Conservation (phyloP, 164 flowering plant species). For the Dillenia suffruticosa region DNA sequence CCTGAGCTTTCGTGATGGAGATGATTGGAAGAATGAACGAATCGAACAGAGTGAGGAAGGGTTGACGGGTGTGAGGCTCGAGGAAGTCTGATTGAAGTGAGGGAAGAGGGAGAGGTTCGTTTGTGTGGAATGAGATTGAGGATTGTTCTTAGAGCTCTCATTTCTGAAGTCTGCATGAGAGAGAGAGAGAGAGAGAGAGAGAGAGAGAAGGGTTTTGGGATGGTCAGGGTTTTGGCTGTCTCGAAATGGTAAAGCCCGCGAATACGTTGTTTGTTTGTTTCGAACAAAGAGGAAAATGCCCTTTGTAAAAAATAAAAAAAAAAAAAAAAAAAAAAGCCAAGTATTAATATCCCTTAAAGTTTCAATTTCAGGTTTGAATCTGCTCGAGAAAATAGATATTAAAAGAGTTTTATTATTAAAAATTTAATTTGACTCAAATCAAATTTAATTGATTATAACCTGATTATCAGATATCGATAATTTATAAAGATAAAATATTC, state of each 20-base stretch:
- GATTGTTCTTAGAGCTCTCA: slow-evolving; percentile 29
- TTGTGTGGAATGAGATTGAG: slow-evolving; percentile 9
- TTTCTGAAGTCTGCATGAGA: slow-evolving; percentile 36
- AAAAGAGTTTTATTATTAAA: no score
- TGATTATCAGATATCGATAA: no score
- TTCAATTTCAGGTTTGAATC: no score
- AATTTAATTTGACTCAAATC: no score
- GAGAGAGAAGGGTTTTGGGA: background rate
- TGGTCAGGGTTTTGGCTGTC: background rate
- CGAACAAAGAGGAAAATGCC: no score
- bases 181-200: background rate
- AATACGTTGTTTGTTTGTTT: background rate
- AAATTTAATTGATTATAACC: no score
- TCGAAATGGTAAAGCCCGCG: slow-evolving; percentile 1
- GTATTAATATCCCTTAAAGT: no score
- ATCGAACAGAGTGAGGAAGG: slow-evolving; percentile 12
- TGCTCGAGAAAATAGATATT: no score
- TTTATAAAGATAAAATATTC: no score
- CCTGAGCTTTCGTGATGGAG: slow-evolving; percentile 7
- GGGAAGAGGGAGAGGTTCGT: slow-evolving; percentile 3
- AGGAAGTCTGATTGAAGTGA: slow-evolving; percentile 4
- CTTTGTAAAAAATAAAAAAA: no score
- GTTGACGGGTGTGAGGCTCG: slow-evolving; percentile 13
- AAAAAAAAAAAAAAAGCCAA: no score
- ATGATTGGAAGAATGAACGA: slow-evolving; percentile 8